Evolutionary conservation across 78 protist species (phyloP).

Genomic region (Dictyostelium purpureum): DNA sequence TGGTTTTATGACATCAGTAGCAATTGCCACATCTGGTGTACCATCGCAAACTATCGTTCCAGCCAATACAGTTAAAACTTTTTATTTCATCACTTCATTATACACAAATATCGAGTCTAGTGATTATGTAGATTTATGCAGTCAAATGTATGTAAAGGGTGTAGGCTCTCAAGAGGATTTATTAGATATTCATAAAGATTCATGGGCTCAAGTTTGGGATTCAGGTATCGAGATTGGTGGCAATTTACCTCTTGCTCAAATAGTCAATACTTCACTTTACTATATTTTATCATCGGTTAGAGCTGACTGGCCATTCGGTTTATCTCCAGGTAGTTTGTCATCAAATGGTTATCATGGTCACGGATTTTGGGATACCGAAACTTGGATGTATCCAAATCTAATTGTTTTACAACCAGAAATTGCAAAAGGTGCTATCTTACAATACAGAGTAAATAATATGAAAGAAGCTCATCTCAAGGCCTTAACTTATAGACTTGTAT

Average conservation of each 20-base stretch:
- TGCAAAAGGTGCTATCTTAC: slow-evolving; percentile 5
- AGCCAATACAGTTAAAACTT: background rate
- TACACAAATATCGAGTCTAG: background rate
- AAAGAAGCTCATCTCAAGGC: slow-evolving; percentile 57
- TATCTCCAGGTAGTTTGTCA: slow-evolving; percentile 61
- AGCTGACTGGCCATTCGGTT: slow-evolving; percentile 48
- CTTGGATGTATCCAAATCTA: slow-evolving; percentile 43
- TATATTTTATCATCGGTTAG: slow-evolving; percentile 55
- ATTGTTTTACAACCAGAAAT: slow-evolving; percentile 3
- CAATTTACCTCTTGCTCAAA: slow-evolving; percentile 19
- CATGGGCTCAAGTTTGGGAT: slow-evolving; percentile 55
- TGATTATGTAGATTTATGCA: background rate
- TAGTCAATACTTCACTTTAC: slow-evolving; percentile 51
- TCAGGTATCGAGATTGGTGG: slow-evolving; percentile 69
- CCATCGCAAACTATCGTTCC: background rate
- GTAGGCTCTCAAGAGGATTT: background rate
- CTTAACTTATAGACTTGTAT: background rate
- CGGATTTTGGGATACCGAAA: slow-evolving; percentile 75
- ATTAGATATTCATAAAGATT: background rate
- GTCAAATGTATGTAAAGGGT: background rate
- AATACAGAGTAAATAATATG: slow-evolving; percentile 42
- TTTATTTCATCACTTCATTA: background rate
- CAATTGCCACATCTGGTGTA: background rate
- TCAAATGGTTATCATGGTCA: slow-evolving; percentile 75
- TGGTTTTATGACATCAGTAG: background rate